Evolutionary conservation across 768 basidiomycete genomes (phyloP), one percentile per base, ranked within the genome.

Genomic region (Serendipita sp.): DNA sequence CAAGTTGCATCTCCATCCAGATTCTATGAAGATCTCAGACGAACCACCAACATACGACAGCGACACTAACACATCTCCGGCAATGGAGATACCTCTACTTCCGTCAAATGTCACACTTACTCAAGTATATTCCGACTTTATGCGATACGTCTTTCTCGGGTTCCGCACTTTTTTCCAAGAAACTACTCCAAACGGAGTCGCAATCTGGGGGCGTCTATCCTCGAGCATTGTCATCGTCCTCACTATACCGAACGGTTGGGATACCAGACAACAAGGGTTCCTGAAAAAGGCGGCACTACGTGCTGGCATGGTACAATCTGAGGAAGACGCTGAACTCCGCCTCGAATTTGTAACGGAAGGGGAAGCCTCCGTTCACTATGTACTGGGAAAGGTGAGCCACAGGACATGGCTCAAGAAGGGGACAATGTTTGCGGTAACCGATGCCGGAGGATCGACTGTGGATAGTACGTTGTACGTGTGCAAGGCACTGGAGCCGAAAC

Each of bases 341-440:
- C 30, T 65, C 52, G 35, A 58, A 28, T 65, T 65, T 38, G 65
- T 65, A 18, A 58, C 35, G 18, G 65, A 65, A 44, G 51, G 38
- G 15, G 65, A 65, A 47, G 65, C 65, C 10, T 56, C 65, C 8
- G 65, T 65, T 23, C 65, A 65, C 41, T 65, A 51, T 30, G 65
- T 44, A 32, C 65, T 65, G 15, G 38, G 28, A 10, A 32, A 65
- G 18, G 32, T 41, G 2, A 41, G 58, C 3, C 35, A 47, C 38
- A 46, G 38, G 18, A 36, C 52, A 2, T 65, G 65, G 65, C 32
- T 65, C 3, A 32, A 13, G 8, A 15, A 34, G 0, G 65, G 54
- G 34, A 58, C 41, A 3, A 44, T 44, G 16, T 62, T 56, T 34
- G 34, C 52, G 7, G 48, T 65, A 3, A 38, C 58, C 32, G 65